Percentiles rank a stretch among this genome's conserved stretches.
Evolutionary conservation across 1,284 basidiomycete genomes (phyloP).

Genomic region (Cryptococcus wingfieldii): DNA sequence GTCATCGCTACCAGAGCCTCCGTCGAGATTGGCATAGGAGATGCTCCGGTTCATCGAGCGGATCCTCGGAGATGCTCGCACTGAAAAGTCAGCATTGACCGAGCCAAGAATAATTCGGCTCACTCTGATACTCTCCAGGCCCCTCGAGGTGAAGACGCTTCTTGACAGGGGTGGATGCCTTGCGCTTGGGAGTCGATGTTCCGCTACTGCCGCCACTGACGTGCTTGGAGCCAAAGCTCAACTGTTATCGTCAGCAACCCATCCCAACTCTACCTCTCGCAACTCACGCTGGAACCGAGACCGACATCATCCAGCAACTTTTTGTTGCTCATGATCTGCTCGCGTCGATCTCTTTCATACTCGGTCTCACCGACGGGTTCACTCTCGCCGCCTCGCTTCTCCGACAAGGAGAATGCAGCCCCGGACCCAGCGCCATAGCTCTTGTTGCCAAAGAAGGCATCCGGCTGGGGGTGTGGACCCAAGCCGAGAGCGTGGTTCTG

Average conservation of each 20-base stretch:
- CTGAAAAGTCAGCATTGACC: conserved; percentile 18
- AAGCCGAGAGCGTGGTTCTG: conserved; percentile 9
- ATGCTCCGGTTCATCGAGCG: conserved; percentile 35
- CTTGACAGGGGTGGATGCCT: conserved; percentile 23
- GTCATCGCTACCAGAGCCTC: conserved; percentile 19
- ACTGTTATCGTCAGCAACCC: conserved; percentile 6
- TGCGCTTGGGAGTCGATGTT: conserved; percentile 7
- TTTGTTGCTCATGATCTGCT: conserved; percentile 36
- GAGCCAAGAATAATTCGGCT: not conserved
- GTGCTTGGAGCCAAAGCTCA: conserved; percentile 9
- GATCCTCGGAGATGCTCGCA: conserved; percentile 38
- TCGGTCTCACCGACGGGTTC: conserved; percentile 24
- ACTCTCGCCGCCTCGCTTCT: conserved; percentile 20
- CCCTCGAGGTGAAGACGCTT: conserved; percentile 25
- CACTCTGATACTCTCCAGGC: conserved; percentile 22
- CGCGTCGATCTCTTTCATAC: conserved; percentile 38
- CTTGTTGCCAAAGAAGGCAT: conserved; percentile 15
- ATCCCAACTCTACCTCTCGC: not conserved
- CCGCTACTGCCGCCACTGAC: conserved; percentile 3
- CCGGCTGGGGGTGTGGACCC: conserved; percentile 28
- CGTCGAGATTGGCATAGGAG: conserved; percentile 41
- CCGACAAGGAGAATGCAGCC: conserved; percentile 22
- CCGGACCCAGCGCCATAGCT: conserved; percentile 5
- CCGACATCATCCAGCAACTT: conserved; percentile 40
- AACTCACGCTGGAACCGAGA: conserved; percentile 23